These are phyloP conservation scores for Euphrasia confusa DNA, from an alignment of 257 asterid genomes.

Conservation along the genomic window DNA sequence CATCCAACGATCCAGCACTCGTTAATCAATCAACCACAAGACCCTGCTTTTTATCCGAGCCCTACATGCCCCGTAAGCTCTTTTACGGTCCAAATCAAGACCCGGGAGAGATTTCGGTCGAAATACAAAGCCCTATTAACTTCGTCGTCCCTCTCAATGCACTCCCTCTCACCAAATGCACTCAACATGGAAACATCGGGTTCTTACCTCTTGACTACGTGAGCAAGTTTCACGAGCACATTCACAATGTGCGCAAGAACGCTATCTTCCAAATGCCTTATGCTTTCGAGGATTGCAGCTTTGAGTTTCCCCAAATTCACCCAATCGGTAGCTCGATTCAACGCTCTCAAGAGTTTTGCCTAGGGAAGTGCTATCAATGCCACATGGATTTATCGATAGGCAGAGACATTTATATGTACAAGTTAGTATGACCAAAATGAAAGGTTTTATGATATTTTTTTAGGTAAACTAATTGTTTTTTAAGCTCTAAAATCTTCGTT, in stretches of 20 bases:
- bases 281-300: slow-evolving; percentile 24
- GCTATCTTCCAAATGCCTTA: slow-evolving; percentile 20
- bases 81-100: neutral
- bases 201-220: slow-evolving; percentile 26
- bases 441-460: too few relatives aligned
- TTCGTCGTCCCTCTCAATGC: neutral
- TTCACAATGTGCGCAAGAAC: neutral
- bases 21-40: neutral
- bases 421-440: slow-evolving; percentile 10
- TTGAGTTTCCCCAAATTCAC: slow-evolving; percentile 25
- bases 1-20: neutral
- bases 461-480: neutral
- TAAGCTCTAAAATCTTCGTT: neutral
- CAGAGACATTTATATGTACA: slow-evolving; percentile 24
- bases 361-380: slow-evolving; percentile 27
- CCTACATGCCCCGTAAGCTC: neutral
- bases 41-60: neutral
- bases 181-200: slow-evolving; percentile 27
- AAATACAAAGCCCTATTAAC: neutral
- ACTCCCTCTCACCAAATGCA: slow-evolving; percentile 23
- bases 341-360: neutral
- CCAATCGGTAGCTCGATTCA: neutral
- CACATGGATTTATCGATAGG: neutral
- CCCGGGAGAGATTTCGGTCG: neutral
- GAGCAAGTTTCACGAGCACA: slow-evolving; percentile 21